These are phyloP conservation scores for Boletus nobilissimus DNA, from an alignment of 1,284 basidiomycete genomes.

Conservation along the genomic window DNA sequence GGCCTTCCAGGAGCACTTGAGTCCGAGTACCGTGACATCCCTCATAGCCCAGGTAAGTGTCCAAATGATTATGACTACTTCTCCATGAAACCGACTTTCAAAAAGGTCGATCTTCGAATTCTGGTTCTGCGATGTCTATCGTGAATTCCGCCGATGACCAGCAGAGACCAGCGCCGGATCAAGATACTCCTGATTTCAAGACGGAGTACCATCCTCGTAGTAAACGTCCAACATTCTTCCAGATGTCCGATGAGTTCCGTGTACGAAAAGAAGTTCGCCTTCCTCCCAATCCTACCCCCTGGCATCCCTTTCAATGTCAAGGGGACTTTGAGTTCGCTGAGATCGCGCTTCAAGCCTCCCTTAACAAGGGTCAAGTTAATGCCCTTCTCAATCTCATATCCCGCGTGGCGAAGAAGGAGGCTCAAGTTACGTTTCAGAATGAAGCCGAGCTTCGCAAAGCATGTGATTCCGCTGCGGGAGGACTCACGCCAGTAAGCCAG, in stretches of 20 bases:
- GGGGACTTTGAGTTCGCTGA: slow-evolving; percentile 18
- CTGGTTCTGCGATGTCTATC: neutral
- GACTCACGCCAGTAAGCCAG: neutral
- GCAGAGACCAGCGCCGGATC: neutral
- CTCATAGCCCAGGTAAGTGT: neutral
- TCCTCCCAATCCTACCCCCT: neutral
- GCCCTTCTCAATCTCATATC: slow-evolving; percentile 14
- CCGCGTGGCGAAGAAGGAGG: neutral
- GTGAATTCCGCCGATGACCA: neutral
- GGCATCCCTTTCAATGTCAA: slow-evolving; percentile 1
- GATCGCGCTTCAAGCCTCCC: slow-evolving; percentile 5
- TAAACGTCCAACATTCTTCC: neutral
- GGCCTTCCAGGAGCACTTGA: neutral
- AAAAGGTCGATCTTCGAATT: neutral
- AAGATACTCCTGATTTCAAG: neutral
- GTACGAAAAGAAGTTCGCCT: neutral
- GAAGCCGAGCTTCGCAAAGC: slow-evolving; percentile 11
- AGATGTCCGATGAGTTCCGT: neutral
- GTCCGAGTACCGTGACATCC: neutral
- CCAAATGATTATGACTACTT: neutral
- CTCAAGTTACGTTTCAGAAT: slow-evolving; percentile 7
- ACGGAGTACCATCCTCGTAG: neutral
- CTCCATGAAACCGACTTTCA: neutral
- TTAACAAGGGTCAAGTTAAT: slow-evolving; percentile 17
- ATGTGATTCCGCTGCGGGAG: slow-evolving; percentile 1